Conservation (phyloP, 495 filamentous ascomycete species). For the Aspergillus taichungensis region DNA sequence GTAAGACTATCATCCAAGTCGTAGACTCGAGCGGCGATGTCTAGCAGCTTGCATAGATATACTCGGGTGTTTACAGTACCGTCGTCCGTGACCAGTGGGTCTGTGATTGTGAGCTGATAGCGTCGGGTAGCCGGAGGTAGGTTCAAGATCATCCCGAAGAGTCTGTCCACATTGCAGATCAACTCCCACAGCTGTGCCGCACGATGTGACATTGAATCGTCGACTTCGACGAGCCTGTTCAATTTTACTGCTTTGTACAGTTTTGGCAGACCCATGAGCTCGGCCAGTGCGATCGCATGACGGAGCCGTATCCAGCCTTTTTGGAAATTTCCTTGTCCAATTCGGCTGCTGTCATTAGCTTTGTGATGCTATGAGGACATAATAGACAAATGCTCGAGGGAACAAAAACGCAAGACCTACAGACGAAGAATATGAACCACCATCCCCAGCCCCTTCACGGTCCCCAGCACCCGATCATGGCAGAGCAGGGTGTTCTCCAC, state of each 20-base stretch:
- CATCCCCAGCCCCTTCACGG: constrained; percentile 12
- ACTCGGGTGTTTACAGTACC: constrained; percentile 16
- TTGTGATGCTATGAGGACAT: neutral
- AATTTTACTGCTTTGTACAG: constrained; percentile 3
- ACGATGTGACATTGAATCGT: neutral
- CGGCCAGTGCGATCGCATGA: constrained; percentile 19
- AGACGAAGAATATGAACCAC: constrained; percentile 16
- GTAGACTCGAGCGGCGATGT: constrained; percentile 16
- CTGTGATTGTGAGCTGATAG: constrained; percentile 4
- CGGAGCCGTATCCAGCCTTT: constrained; percentile 19
- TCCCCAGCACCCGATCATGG: constrained; percentile 16
- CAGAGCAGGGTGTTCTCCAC: constrained; percentile 15
- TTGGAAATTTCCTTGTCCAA: constrained; percentile 18
- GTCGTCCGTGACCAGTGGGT: constrained; percentile 9
- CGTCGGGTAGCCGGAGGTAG: constrained; percentile 18
- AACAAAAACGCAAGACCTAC: constrained; percentile 8
- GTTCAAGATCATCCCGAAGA: constrained; percentile 20
- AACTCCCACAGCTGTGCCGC: constrained; percentile 20
- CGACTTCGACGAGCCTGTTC: neutral
- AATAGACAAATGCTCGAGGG: neutral
- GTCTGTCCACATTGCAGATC: constrained; percentile 19
- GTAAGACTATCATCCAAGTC: constrained; percentile 17
- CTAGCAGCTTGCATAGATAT: constrained; percentile 15
- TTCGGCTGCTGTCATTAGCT: constrained; percentile 7
- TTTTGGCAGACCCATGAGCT: constrained; percentile 20